A percentile compares a stretch with the other conserved stretches of the same genome.
Evolutionary conservation across 139 green algal species (phyloP).

Genomic region (Closterium sp.): DNA sequence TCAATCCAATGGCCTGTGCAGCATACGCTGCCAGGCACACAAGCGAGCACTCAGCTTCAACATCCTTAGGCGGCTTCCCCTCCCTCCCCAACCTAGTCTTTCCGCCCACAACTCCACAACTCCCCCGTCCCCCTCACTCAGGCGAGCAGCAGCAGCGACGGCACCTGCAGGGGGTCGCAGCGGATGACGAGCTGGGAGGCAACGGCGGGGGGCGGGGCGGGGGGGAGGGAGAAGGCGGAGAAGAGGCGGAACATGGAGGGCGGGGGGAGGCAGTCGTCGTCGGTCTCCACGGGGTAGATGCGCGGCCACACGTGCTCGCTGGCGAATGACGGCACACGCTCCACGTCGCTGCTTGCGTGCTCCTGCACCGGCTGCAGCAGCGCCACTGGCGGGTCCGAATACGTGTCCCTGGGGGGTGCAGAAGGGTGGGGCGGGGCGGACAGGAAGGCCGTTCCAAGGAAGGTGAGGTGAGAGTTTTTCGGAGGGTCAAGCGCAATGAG

Average conservation of each 20-base stretch:
- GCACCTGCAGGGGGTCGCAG: conserved; percentile 36
- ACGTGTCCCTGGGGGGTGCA: conserved; percentile 14
- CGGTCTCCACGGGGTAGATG: conserved; percentile 7
- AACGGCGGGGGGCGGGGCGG: conserved; percentile 23
- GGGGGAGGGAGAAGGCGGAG: conserved; percentile 25
- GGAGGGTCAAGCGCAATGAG: no score
- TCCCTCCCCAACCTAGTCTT: not conserved
- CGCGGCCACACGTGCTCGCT: conserved; percentile 26
- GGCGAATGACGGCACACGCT: conserved; percentile 9
- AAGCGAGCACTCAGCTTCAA: not conserved
- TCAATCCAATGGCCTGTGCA: not conserved
- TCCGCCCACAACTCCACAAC: no score
- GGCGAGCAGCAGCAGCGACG: not conserved
- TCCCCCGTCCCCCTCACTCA: not conserved
- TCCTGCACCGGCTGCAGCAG: conserved; percentile 9
- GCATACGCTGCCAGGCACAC: no score
- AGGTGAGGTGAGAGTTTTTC: not conserved
- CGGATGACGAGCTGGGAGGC: conserved; percentile 29
- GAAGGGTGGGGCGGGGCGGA: not conserved
- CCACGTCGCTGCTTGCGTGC: not conserved
- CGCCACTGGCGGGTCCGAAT: conserved; percentile 1
- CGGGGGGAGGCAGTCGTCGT: not conserved
- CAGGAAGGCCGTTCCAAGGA: not conserved
- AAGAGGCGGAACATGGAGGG: conserved; percentile 37
- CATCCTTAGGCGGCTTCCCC: not conserved